Conservation (phyloP, 257 asterid species). For the Nicotiana knightiana region DNA sequence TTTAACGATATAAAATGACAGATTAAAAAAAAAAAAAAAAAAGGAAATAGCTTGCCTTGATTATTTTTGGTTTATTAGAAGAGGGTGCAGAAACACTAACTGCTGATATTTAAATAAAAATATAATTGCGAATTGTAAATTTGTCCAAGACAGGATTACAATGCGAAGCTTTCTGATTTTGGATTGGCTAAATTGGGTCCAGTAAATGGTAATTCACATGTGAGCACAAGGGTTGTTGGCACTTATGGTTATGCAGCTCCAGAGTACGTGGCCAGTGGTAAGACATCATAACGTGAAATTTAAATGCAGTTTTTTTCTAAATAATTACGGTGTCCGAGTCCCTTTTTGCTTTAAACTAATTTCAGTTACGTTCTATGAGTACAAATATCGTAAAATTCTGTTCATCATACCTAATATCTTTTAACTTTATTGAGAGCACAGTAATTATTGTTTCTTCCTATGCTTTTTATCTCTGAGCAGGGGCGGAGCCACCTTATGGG, state of each 20-base stretch:
- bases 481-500: no score
- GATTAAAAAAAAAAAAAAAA: no score
- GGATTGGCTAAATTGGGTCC: constrained; percentile 18
- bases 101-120: no score
- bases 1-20: no score
- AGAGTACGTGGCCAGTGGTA: constrained; percentile 16
- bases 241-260: constrained; percentile 24
- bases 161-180: constrained; percentile 18
- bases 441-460: no score
- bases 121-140: background rate
- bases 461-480: no score
- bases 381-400: no score
- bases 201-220: background rate
- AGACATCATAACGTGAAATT: background rate
- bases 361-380: no score
- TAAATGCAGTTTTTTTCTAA: background rate
- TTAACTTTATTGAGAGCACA: no score
- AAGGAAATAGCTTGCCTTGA: background rate
- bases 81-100: constrained; percentile 4
- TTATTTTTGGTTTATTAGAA: background rate
- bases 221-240: constrained; percentile 11
- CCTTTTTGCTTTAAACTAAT: no score
- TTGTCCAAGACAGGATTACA: constrained; percentile 1
- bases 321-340: background rate
- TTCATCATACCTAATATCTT: no score